Base-by-base conservation (phyloP, 345 rosid species). In the Lepidium didymum region DNA sequence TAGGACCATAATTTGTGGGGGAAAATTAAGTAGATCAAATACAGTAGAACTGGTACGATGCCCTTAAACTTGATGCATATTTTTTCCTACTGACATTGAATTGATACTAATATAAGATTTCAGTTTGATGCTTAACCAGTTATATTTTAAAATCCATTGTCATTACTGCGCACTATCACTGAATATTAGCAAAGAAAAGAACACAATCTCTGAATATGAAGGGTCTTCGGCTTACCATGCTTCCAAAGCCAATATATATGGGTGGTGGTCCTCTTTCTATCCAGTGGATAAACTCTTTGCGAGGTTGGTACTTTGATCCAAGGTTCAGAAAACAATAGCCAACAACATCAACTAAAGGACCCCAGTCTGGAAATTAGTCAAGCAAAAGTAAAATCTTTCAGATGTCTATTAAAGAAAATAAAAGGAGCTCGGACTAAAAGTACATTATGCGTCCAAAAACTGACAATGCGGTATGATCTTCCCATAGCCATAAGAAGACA, bases 311-410 rank as follows among this genome's bases (percentile, higher is more conserved):
- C 76, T 85, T 89, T 2, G 86, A 78, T 31, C 95, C 97, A 70
- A 87, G 89, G 78, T 87, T 90, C 70, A 94, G 74, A 79, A 94
- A 94, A 74, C 96, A 94, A 78, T 86, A 91, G 52, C 99, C 99
- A 71, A 91, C 96, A 68, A 94, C 99, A 82, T 91, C 97, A 53
- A 94, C 97, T 59, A 80, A 75, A 34, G 91, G 81, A 7, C 91
- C 96, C 99, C 99, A 94, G 67, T 94, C 99, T 94, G 91, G 79
- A 87, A 29, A 73, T 66, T 18, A 43, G 35, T 47, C 19, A 2
- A 64, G 47, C 35, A 14, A 59, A 67, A 31, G 36, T 8, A 67
- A 59, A 56, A 45, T 51, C 67, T 38, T 41, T 40, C 25, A 71
- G 54, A 61, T 52, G 43, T 52, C 8, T 31, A 25, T 33, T 4